A percentile compares a stretch with the other conserved stretches of the same genome.
phyloP scores from a whole-genome alignment of 192 early-diverging fungal genomes.

The Mortierella hygrophila region DNA sequence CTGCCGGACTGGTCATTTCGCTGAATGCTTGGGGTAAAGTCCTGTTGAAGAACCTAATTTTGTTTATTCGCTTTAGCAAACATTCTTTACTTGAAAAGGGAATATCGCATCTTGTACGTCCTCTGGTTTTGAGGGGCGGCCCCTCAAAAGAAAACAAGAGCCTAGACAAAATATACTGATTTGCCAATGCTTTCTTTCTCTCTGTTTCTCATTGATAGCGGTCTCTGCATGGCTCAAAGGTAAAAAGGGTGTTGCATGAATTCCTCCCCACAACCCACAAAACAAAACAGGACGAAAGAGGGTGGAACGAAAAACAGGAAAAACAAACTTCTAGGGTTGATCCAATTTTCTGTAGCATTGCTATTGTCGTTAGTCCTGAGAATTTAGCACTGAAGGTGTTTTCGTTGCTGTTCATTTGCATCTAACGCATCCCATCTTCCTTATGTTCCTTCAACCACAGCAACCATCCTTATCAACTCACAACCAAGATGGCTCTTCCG shows the following conservation, averaged over 20 bases:
- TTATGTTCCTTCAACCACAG: constrained; percentile 3
- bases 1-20: constrained; percentile 49
- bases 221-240: constrained; percentile 56
- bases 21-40: constrained; percentile 55
- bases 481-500: constrained; percentile 56
- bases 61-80: background rate
- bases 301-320: background rate
- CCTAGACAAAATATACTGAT: background rate
- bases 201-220: constrained; percentile 7
- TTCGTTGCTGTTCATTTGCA: background rate
- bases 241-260: constrained; percentile 4
- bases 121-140: background rate
- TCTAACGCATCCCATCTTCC: background rate
- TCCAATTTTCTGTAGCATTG: background rate
- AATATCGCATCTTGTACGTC: background rate
- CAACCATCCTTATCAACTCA: constrained; percentile 55
- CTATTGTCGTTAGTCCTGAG: too few species aligned
- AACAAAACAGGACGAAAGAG: background rate
- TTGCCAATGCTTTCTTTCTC: background rate
- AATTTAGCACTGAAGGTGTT: too few species aligned
- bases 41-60: background rate
- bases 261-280: background rate
- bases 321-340: background rate
- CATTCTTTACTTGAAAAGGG: background rate
- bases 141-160: background rate